Conservation (phyloP, 768 basidiomycete genomes). For the Lactarius vividus region DNA sequence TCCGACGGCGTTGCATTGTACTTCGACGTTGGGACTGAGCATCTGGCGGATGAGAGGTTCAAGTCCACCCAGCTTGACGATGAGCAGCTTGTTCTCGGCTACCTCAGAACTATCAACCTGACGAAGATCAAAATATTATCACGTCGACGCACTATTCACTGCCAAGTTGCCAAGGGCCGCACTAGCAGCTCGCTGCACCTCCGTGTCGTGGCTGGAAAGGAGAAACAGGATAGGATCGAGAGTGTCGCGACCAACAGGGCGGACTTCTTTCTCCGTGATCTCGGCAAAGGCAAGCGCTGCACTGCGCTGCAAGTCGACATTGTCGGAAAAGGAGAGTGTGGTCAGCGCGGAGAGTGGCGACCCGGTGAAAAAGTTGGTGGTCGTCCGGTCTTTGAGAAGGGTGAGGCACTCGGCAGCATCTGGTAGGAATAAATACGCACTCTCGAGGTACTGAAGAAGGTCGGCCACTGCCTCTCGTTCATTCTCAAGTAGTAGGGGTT, state of each 20-base stretch:
- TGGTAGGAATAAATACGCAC: slow-evolving; percentile 46
- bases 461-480: slow-evolving; percentile 98
- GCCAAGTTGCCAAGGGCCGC: slow-evolving; percentile 97
- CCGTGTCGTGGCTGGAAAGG: slow-evolving; percentile 95
- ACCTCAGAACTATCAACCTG: slow-evolving; percentile 17
- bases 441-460: slow-evolving; percentile 95
- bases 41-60: slow-evolving; percentile 98
- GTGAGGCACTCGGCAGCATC: not conserved
- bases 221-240: slow-evolving; percentile 98
- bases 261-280: slow-evolving; percentile 99
- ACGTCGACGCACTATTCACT: slow-evolving; percentile 79
- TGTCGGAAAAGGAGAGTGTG: slow-evolving; percentile 97
- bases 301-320: slow-evolving; percentile 97
- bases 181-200: slow-evolving; percentile 97
- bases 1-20: slow-evolving; percentile 99
- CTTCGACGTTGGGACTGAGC: slow-evolving; percentile 98
- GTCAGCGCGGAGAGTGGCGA: slow-evolving; percentile 90
- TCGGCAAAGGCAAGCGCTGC: slow-evolving; percentile 98
- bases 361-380: slow-evolving; percentile 97
- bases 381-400: slow-evolving; percentile 76
- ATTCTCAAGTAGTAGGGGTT: slow-evolving; percentile 83
- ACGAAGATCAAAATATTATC: not conserved
- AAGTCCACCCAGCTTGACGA: slow-evolving; percentile 95
- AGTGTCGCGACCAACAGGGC: slow-evolving; percentile 94
- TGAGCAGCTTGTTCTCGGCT: slow-evolving; percentile 99